Evolutionary conservation across 106 monocot genomes (phyloP).

Genomic region (Apostasia ramifera): DNA sequence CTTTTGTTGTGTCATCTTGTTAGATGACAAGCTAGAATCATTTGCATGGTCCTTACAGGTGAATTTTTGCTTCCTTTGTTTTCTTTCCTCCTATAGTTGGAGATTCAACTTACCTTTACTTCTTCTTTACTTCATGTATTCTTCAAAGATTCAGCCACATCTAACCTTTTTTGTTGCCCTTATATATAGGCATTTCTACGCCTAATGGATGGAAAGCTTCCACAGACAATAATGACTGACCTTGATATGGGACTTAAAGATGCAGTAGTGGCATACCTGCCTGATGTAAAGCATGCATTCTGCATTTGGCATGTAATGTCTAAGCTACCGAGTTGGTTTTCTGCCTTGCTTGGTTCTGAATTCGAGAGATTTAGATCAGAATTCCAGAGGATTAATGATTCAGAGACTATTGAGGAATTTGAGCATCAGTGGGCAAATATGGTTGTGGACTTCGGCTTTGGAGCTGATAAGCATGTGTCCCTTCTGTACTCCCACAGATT

Average conservation of each 20-base stretch:
- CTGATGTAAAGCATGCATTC: constrained; percentile 51
- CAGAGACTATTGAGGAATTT: constrained; percentile 56
- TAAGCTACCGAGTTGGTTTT: constrained; percentile 73
- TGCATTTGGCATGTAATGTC: constrained; percentile 48
- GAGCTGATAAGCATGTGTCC: constrained; percentile 45
- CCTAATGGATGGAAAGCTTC: constrained; percentile 62
- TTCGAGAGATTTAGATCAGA: constrained; percentile 63
- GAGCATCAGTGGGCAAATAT: constrained; percentile 55
- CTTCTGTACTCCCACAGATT: constrained; percentile 45
- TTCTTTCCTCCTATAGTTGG: neutral
- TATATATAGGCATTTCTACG: constrained; percentile 50
- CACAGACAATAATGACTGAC: constrained; percentile 68
- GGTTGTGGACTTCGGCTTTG: constrained; percentile 52
- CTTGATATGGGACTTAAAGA: constrained; percentile 48
- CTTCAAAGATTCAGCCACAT: too few species aligned
- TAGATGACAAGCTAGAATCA: constrained; percentile 51
- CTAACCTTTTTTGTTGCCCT: constrained; percentile 9
- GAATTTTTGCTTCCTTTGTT: constrained; percentile 1
- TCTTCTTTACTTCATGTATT: neutral
- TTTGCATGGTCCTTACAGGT: constrained; percentile 81
- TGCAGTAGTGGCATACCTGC: constrained; percentile 33
- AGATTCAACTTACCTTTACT: neutral
- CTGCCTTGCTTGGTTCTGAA: constrained; percentile 34
- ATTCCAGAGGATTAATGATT: constrained; percentile 40
- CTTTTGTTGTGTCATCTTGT: constrained; percentile 64